Conservation (phyloP, 192 early-diverging fungal species). For the Umbelopsis sp. region DNA sequence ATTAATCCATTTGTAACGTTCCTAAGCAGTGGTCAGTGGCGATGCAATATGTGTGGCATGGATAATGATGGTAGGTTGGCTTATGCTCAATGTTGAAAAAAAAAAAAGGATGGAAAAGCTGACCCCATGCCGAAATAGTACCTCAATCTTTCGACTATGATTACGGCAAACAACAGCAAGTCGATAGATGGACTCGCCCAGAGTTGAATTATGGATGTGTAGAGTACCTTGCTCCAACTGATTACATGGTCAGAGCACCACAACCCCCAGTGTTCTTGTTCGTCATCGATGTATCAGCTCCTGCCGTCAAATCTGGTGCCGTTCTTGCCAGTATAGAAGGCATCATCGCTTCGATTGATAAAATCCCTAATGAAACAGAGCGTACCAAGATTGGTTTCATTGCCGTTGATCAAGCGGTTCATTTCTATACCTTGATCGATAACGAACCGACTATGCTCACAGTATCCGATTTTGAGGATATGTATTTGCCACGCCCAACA, state of each 20-base stretch:
- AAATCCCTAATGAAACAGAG: conserved; percentile 36
- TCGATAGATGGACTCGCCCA: conserved; percentile 78
- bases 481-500: conserved; percentile 77
- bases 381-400: conserved; percentile 80
- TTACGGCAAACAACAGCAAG: conserved; percentile 77
- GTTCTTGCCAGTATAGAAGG: conserved; percentile 65
- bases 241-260: conserved; percentile 71
- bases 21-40: conserved; percentile 85
- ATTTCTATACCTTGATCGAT: conserved; percentile 90
- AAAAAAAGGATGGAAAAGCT: too few species aligned
- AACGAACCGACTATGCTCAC: conserved; percentile 95
- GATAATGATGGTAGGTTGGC: conserved; percentile 71
- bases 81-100: too few species aligned
- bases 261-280: conserved; percentile 82
- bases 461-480: conserved; percentile 84
- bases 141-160: conserved; percentile 83
- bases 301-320: conserved; percentile 83
- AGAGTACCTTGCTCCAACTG: conserved; percentile 81
- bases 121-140: neutral
- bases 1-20: conserved; percentile 92
- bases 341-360: conserved; percentile 73
- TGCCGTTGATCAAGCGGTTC: conserved; percentile 85
- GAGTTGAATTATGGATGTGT: conserved; percentile 88
- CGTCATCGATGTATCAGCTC: conserved; percentile 93
- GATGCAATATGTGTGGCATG: conserved; percentile 91